Evolutionary conservation across 2,329 filamentous ascomycete genomes (phyloP).

Genomic region (Penicillium sp.): DNA sequence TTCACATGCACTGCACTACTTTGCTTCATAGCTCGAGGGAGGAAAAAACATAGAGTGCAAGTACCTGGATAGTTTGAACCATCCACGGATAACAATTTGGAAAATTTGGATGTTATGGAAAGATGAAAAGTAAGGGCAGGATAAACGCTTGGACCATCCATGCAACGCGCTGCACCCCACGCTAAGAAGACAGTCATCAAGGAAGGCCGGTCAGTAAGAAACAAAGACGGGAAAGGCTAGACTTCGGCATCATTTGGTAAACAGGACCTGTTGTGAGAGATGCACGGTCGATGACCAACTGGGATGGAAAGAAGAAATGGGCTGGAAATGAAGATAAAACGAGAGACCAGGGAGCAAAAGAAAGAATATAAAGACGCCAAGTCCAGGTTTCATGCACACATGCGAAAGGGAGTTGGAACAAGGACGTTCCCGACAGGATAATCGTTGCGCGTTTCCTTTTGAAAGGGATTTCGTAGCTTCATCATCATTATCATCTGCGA

Average conservation of each 20-base stretch:
- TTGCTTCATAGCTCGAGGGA: neutral
- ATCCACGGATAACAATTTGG: constrained; percentile 27
- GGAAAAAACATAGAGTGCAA: neutral
- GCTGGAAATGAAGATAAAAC: neutral
- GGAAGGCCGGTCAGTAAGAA: neutral
- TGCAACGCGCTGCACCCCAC: constrained; percentile 32
- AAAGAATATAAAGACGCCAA: constrained; percentile 16
- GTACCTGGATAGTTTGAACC: constrained; percentile 3
- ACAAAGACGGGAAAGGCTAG: neutral
- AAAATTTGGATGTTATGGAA: constrained; percentile 1
- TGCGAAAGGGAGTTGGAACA: neutral
- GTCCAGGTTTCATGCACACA: constrained; percentile 13
- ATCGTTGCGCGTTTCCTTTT: neutral
- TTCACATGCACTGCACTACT: neutral
- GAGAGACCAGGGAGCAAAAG: neutral
- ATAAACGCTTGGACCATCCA: constrained; percentile 27
- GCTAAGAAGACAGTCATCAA: constrained; percentile 30
- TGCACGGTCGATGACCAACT: neutral
- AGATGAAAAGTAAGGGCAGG: constrained; percentile 15
- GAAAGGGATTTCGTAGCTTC: constrained; percentile 11
- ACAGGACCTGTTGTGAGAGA: neutral
- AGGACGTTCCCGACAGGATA: neutral
- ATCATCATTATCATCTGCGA: constrained; percentile 37
- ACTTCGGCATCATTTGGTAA: constrained; percentile 1
- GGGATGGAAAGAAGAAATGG: neutral